Evolutionary conservation across 352 stramenopile genomes (phyloP), one percentile per base, ranked within the genome.

Genomic region (Phytophthora quininea): DNA sequence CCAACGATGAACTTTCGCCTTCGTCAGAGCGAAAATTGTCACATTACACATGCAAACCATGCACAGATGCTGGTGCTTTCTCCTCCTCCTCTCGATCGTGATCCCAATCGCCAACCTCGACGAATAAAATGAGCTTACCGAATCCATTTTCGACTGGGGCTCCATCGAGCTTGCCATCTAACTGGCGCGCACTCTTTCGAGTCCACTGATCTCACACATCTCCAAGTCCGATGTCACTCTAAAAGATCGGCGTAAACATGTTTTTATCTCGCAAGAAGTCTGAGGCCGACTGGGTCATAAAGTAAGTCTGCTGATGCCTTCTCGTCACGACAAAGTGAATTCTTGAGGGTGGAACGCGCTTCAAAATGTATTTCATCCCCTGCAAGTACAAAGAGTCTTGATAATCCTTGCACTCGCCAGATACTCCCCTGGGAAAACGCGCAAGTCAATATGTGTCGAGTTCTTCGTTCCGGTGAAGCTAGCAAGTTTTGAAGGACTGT

Each of bases 41-140:
- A 24, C 19, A 24, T 40, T 11, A 40, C 10, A 40, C 35, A 11
- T 40, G 35, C 35, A 40, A 40, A 6, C 35, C 6, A 11, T 1
- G 35, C 10, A 11, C 6, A 1, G 35, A 11, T 40, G 35, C 35
- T 40, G 35, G 35, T 6, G 35, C 6, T 40, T 40, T 40, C 35
- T 40, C 35, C 10, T 40, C 35, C 35, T 40, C 35, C 35, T 11
- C 6, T 40, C 10, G 35, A 40, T 40, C 35, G 10, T 40, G 35
- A 11, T 40, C 35, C 35, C 35, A 40, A 40, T 45, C 46, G 46
- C 52, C 37, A 1, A 58, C 35, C 32, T 58, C 52, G 35, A 49
- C 8, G 52, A 58, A 58, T 47, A 58, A n/a, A 49, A 58, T 48
- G 9, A 58, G 33, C 35, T 58, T 58, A 11, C 37, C 37, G n/a